These are phyloP conservation scores for Russula foetens DNA, from an alignment of 768 basidiomycete genomes.

Conservation along the genomic window DNA sequence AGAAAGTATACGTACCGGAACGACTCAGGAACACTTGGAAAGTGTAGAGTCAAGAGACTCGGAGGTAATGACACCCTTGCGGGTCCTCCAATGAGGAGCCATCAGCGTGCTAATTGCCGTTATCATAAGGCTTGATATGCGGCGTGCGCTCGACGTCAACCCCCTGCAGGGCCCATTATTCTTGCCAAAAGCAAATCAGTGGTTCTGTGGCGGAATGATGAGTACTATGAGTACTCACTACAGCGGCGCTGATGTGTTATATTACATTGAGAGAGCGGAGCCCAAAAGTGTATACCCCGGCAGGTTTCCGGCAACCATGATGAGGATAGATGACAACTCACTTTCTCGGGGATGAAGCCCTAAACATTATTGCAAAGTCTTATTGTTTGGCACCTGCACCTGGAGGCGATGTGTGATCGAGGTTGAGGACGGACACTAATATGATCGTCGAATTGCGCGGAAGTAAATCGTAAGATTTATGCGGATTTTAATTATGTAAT, in stretches of 20 bases:
- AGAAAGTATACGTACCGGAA: no score
- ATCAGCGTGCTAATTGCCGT: background rate
- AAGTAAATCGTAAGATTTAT: constrained; percentile 1
- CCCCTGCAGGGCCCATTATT: background rate
- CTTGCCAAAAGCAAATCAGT: background rate
- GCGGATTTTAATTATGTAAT: constrained; percentile 5
- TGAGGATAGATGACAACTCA: no score
- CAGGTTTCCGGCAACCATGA: no score
- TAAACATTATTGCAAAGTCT: no score
- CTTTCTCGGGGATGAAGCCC: no score
- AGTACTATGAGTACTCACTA: no score
- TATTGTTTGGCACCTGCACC: no score
- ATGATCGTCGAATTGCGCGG: background rate
- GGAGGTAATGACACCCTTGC: background rate
- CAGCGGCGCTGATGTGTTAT: background rate
- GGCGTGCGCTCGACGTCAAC: background rate
- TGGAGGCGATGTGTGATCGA: no score
- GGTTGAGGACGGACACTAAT: no score
- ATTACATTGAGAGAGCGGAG: background rate
- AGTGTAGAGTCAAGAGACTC: no score
- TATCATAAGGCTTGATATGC: background rate
- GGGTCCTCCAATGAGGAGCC: background rate
- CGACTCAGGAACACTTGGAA: no score
- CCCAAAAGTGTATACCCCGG: background rate
- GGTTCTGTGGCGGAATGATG: background rate